Evolutionary conservation across 2,329 filamentous ascomycete genomes (phyloP).

Genomic region (Stemphylium vesicarium): DNA sequence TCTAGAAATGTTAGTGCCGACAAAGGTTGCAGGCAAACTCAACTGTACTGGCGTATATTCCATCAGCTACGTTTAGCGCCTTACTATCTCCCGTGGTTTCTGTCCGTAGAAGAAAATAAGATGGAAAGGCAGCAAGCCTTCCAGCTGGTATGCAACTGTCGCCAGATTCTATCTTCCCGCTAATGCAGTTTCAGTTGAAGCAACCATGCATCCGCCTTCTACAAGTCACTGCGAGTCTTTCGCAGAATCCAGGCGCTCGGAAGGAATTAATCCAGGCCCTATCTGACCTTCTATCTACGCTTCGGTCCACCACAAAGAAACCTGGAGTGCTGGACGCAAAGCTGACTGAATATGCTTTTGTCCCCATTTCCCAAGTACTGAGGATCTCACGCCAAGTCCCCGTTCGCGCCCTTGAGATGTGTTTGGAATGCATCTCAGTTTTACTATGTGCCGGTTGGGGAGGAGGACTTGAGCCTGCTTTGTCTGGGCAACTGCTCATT

Average conservation of each 20-base stretch:
- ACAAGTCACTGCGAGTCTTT: conserved; percentile 59
- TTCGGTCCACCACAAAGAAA: conserved; percentile 43
- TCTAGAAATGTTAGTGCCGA: neutral
- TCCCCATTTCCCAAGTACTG: conserved; percentile 87
- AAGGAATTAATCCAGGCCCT: conserved; percentile 58
- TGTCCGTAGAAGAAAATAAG: neutral
- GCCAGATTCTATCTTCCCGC: neutral
- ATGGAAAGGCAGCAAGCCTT: conserved; percentile 52
- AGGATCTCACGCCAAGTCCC: conserved; percentile 75
- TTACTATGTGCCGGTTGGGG: conserved; percentile 83
- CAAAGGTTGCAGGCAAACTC: neutral
- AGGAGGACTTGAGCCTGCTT: conserved; percentile 69
- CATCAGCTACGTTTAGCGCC: neutral
- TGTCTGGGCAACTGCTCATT: conserved; percentile 85
- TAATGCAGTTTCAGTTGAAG: conserved; percentile 56
- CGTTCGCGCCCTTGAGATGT: conserved; percentile 74
- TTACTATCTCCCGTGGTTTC: neutral
- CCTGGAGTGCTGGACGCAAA: conserved; percentile 71
- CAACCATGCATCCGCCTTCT: conserved; percentile 65
- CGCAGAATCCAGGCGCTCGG: conserved; percentile 52
- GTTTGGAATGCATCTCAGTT: conserved; percentile 74
- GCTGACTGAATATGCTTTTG: conserved; percentile 93
- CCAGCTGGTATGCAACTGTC: conserved; percentile 37
- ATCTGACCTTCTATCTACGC: conserved; percentile 52
- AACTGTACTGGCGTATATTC: neutral